Evolutionary conservation across 306 rosid genomes (phyloP).

Genomic region (Delonix regia): DNA sequence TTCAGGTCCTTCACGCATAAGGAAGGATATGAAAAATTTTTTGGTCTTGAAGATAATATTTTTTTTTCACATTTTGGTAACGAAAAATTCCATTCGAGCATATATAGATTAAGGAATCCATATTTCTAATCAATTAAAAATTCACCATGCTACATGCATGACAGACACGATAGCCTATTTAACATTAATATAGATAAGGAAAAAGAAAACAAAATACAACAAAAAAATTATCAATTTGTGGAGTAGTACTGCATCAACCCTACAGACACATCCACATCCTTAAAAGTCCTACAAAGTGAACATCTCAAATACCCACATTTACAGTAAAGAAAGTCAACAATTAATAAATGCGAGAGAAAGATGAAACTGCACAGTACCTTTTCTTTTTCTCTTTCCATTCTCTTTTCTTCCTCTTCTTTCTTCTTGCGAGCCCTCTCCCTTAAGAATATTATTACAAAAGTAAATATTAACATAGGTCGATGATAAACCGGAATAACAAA

Average conservation of each 20-base stretch:
- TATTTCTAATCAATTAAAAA: constrained; percentile 15
- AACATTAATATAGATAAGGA: not conserved
- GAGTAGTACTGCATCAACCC: constrained; percentile 19
- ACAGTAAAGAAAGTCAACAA: not conserved
- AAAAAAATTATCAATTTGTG: not conserved
- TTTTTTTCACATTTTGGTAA: not conserved
- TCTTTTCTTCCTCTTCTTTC: constrained; percentile 98
- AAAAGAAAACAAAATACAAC: not conserved
- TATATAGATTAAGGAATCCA: not conserved
- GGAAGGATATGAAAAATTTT: not conserved
- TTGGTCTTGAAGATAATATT: not conserved
- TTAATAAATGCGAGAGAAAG: constrained; percentile 29
- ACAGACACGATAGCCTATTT: not conserved
- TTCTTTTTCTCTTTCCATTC: constrained; percentile 81
- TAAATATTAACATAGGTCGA: constrained; percentile 15
- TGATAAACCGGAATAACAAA: constrained; percentile 14
- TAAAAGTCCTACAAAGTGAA: constrained; percentile 20
- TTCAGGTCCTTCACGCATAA: not conserved
- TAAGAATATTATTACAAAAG: constrained; percentile 30
- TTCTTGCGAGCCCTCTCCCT: constrained; percentile 99
- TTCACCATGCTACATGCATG: not conserved
- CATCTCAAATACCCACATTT: not conserved
- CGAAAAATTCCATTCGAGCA: not conserved
- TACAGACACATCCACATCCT: constrained; percentile 1
- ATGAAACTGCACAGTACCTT: constrained; percentile 57